Evolutionary conservation across 805 yeast species (phyloP).

Genomic region (Starmera caribaea): DNA sequence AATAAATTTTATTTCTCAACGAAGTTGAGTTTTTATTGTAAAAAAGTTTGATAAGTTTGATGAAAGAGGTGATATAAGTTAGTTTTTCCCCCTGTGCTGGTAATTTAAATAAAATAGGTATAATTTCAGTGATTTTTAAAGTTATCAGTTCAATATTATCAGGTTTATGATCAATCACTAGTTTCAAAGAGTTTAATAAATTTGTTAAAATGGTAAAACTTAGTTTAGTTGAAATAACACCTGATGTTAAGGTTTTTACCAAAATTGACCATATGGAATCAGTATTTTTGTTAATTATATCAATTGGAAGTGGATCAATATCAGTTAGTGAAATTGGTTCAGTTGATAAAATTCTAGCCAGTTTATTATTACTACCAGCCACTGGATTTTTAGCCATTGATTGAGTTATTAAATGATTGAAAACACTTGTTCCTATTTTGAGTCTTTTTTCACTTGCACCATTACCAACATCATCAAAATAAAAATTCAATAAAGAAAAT

Average conservation of each 20-base stretch:
- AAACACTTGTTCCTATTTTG: background rate
- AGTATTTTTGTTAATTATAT: slow-evolving; percentile 1
- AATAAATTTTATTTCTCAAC: too few species aligned
- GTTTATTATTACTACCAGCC: background rate
- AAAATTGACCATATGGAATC: background rate
- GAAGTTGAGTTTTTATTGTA: too few species aligned
- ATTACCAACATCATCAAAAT: background rate
- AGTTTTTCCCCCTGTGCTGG: too few species aligned
- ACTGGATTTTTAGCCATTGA: background rate
- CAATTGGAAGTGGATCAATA: slow-evolving; percentile 2
- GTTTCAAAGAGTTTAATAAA: background rate
- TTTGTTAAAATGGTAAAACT: background rate
- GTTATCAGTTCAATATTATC: too few species aligned
- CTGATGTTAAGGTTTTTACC: background rate
- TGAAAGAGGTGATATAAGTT: too few species aligned
- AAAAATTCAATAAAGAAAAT: background rate
- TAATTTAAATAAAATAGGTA: too few species aligned
- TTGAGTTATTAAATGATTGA: background rate
- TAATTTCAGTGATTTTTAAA: too few species aligned
- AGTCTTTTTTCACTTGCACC: background rate
- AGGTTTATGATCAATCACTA: too few species aligned
- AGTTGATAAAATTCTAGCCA: background rate
- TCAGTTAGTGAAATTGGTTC: slow-evolving; percentile 9
- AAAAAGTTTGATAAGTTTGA: too few species aligned
- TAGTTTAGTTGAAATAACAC: background rate